Conservation (phyloP, 202 grass and related monocot species). For the Alloteropsis angusta region DNA sequence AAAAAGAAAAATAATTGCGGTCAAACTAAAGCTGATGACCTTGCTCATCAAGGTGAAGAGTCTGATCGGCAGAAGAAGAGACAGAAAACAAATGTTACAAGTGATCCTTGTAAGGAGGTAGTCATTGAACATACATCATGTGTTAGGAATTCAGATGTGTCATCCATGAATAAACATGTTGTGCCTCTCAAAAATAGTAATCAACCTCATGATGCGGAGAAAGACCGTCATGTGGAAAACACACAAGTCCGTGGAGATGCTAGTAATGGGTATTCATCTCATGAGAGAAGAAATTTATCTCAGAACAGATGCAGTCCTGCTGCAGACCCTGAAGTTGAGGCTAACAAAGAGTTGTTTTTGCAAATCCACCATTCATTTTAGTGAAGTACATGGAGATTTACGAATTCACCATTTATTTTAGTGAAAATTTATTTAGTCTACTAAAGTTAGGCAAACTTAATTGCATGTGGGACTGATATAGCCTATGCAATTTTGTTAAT, state of each 20-base stretch:
- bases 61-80: too few species aligned
- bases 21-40: too few species aligned
- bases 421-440: background rate
- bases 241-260: background rate
- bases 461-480: background rate
- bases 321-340: conserved; percentile 21
- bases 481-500: background rate
- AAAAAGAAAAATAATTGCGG: too few species aligned
- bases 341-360: background rate
- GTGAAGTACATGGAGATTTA: background rate
- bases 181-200: conserved; percentile 30
- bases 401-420: background rate
- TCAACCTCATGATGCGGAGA: conserved; percentile 15
- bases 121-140: too few species aligned
- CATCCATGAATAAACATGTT: too few species aligned
- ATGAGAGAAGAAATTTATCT: conserved; percentile 23
- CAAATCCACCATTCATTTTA: background rate
- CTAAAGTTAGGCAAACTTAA: background rate
- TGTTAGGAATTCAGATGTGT: too few species aligned
- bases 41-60: too few species aligned
- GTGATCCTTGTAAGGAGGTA: too few species aligned
- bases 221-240: conserved; percentile 10
- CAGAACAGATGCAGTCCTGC: conserved; percentile 22
- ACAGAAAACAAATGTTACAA: too few species aligned
- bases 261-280: conserved; percentile 8